These are phyloP conservation scores for Hapsidospora chrysogenum DNA, from an alignment of 495 filamentous ascomycete species.

Conservation along the genomic window DNA sequence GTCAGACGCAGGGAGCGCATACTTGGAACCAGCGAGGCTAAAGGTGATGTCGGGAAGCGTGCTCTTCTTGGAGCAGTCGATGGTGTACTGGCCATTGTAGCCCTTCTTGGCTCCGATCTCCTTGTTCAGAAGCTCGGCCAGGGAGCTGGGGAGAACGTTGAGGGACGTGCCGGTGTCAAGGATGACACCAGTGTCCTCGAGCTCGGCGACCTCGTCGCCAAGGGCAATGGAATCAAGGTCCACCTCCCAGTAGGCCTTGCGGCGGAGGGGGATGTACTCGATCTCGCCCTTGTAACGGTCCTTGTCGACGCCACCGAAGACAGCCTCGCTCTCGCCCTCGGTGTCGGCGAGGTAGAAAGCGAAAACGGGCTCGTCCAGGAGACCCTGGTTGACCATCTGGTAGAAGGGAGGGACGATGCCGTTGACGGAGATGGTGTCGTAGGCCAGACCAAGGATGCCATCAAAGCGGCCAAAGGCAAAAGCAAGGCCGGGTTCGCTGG, in stretches of 20 bases:
- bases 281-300: conserved; percentile 79
- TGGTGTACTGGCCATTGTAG: conserved; percentile 83
- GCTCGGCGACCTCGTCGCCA: conserved; percentile 64
- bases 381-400: conserved; percentile 76
- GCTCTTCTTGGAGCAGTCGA: conserved; percentile 77
- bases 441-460: conserved; percentile 92
- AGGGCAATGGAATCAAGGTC: conserved; percentile 85
- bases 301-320: conserved; percentile 84
- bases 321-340: conserved; percentile 66
- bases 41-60: conserved; percentile 78
- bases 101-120: conserved; percentile 97
- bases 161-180: conserved; percentile 98
- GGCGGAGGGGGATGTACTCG: conserved; percentile 79
- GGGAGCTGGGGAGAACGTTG: conserved; percentile 79
- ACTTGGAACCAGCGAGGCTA: conserved; percentile 73
- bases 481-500: conserved; percentile 80
- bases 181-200: conserved; percentile 88
- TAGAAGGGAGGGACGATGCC: conserved; percentile 90
- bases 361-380: conserved; percentile 85
- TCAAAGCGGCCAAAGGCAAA: conserved; percentile 98
- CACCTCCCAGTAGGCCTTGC: conserved; percentile 99
- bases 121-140: conserved; percentile 94
- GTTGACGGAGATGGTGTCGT: conserved; percentile 91
- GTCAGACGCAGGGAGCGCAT: conserved; percentile 75
- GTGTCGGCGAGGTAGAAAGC: conserved; percentile 81